Evolutionary conservation across 1,284 basidiomycete genomes (phyloP), one percentile per base, ranked within the genome.

Genomic region (Vanrija pseudolonga): DNA sequence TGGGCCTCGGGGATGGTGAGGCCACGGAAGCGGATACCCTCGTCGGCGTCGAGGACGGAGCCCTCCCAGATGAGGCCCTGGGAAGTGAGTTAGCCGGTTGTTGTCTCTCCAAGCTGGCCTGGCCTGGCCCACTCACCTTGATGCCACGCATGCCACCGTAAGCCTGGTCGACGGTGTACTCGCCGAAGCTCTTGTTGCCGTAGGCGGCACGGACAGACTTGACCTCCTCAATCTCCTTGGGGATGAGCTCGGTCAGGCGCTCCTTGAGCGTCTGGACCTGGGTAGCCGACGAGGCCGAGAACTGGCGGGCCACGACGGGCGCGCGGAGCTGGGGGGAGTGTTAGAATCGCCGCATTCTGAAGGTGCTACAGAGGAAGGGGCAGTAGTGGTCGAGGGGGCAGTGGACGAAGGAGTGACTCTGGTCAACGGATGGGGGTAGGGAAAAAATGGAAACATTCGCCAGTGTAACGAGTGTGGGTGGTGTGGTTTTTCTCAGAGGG

Each of bases 11-110:
- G 88, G 72, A 94, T 94, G 61, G 90, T 90, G 78, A 89, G 88
- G 60, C 89, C 90, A 72, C 90, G 87, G 86, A 96, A 96, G 63
- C 93, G 90, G 71, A 96, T 97, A 62, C 92, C 92, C 81, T 96
- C 92, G 72, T 95, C 91, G 58, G 92, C 83, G 74, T 96, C 93
- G 64, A 97, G 85, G 59, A 97, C 93, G 58, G 93, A 97, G 57
- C 80, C 92, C 68, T 97, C 92, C 92, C 92, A 96, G 67, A 96
- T 89, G 66, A 96, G 78, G 60, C 76, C 76, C 72, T 73, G 50
- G 12, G 26, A 39, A 85, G 20, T 19, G 20, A 22, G 43, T 19
- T 28, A 40, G 18, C 20, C 19, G 23, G n/a, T 6, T 41, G 44
- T 32, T 9, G 32, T 6, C 32, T 32, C 14, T 32, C 12, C 32